Evolutionary conservation across 2,329 filamentous ascomycete species (phyloP), one percentile per base, ranked within the genome.

Genomic region (Aspergillus ruber): DNA sequence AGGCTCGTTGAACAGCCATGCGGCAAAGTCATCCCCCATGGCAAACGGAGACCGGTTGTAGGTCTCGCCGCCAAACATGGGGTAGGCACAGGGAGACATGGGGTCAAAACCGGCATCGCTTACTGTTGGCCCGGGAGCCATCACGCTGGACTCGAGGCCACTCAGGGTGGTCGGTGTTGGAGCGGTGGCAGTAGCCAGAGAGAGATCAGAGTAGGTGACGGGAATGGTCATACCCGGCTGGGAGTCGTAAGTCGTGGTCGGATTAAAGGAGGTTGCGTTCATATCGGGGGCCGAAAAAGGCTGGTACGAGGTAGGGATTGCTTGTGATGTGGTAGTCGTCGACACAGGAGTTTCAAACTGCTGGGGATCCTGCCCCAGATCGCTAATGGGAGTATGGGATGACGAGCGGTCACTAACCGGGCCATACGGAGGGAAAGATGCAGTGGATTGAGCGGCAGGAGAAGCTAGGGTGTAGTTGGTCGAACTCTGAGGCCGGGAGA

Each of bases 11-110:
- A 94, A 94, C 21, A 94, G 69, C 75, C 86, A 95, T 4, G 85
- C 84, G 54, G 90, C 84, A 60, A 93, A 93, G 61, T 95, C 89
- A 62, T 94, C 88, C 0, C 88, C 85, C 73, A 94, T 86, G 7
- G 86, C 84, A 62, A 91, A 91, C 0, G 91, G 90, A 2, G 90
- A 95, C 48, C 91, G 87, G 57, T 87, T 90, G 50, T 88, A 84
- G 15, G 82, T 85, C 58, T 95, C 89, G 21, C 80, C 84, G 13
- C 89, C 89, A 67, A 96, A 96, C 21, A 96, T 85, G 0, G 91
- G 89, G 57, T 94, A 87, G 4, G 86, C 64, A 50, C 66, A 73
- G 4, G 62, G 58, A 10, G 62, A 59, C 44, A 67, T 62, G 15
- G 67, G 58, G 42, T 73, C 71, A 12, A 70, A 61, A 25, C 60